Conservation (phyloP, 2,329 filamentous ascomycete genomes). For the Aspergillus oerlinghausenensis region DNA sequence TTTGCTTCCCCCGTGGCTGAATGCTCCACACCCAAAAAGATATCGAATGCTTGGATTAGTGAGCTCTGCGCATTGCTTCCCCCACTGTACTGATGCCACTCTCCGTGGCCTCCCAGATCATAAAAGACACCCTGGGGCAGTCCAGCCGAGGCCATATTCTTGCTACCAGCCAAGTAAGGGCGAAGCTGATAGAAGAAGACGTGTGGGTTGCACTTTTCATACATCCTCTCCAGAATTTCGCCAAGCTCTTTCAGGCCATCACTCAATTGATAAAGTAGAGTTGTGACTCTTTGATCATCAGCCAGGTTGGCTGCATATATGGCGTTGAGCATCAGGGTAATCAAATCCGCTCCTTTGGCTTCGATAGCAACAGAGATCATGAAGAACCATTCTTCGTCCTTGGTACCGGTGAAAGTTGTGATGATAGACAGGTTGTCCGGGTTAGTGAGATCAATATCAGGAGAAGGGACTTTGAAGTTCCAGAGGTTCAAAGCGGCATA, state of each 20-base stretch:
- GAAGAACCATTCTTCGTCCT: conserved; percentile 38
- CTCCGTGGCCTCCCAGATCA: conserved; percentile 39
- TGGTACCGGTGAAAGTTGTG: conserved; percentile 21
- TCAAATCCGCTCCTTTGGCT: conserved; percentile 40
- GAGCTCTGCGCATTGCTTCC: conserved; percentile 50
- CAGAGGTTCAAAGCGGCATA: conserved; percentile 39
- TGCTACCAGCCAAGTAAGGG: conserved; percentile 44
- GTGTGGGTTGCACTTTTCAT: conserved; percentile 42
- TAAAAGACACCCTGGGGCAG: conserved; percentile 46
- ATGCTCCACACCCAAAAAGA: conserved; percentile 44
- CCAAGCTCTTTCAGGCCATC: conserved; percentile 35
- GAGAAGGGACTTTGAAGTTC: conserved; percentile 29
- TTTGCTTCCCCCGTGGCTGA: conserved; percentile 12
- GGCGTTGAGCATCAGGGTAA: conserved; percentile 39
- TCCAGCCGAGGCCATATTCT: conserved; percentile 45
- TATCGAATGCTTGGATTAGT: conserved; percentile 47
- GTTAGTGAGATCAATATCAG: conserved; percentile 24
- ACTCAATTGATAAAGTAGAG: conserved; percentile 28
- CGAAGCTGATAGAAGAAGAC: conserved; percentile 46
- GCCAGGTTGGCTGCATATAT: conserved; percentile 36
- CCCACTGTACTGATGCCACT: conserved; percentile 45
- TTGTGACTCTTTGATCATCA: conserved; percentile 15
- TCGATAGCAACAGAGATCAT: conserved; percentile 47
- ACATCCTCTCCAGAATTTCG: conserved; percentile 41
- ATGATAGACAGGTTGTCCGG: conserved; percentile 20